phyloP scores from a whole-genome alignment of 805 yeast species.

The Candida koratica region DNA sequence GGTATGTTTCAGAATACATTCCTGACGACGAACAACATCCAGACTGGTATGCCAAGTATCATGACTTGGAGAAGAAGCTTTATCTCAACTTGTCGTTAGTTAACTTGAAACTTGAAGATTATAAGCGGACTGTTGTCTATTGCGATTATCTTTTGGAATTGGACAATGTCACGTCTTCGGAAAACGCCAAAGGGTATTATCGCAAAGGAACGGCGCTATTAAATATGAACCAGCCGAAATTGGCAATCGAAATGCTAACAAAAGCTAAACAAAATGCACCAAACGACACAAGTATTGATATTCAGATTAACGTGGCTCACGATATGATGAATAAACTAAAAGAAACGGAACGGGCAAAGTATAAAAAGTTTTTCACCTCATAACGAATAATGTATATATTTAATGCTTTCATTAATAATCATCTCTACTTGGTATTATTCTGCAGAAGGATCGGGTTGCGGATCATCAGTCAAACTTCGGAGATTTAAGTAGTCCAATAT shows the following conservation, averaged over 20 bases:
- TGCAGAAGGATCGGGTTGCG: slow-evolving; percentile 8
- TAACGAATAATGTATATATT: slow-evolving; percentile 10
- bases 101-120: slow-evolving; percentile 47
- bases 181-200: slow-evolving; percentile 55
- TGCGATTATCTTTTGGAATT: slow-evolving; percentile 55
- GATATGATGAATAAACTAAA: slow-evolving; percentile 39
- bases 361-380: slow-evolving; percentile 57
- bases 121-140: slow-evolving; percentile 48
- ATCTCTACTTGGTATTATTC: slow-evolving; percentile 3
- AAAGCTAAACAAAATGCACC: slow-evolving; percentile 44
- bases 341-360: slow-evolving; percentile 48
- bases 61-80: slow-evolving; percentile 48
- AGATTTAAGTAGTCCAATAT: slow-evolving; percentile 27
- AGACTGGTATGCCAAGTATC: slow-evolving; percentile 46
- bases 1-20: slow-evolving; percentile 66
- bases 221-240: slow-evolving; percentile 43
- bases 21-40: slow-evolving; percentile 68
- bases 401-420: slow-evolving; percentile 7
- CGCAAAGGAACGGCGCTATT: slow-evolving; percentile 50
- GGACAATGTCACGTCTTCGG: slow-evolving; percentile 31
- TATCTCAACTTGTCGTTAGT: slow-evolving; percentile 60
- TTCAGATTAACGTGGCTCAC: slow-evolving; percentile 43
- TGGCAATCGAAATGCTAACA: slow-evolving; percentile 46
- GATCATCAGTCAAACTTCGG: slow-evolving; percentile 22
- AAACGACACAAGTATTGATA: slow-evolving; percentile 46